A percentile compares a stretch with the other conserved stretches of the same genome.
phyloP scores from a whole-genome alignment of 2,329 filamentous ascomycete genomes.

The Pseudocercospora vitis region DNA sequence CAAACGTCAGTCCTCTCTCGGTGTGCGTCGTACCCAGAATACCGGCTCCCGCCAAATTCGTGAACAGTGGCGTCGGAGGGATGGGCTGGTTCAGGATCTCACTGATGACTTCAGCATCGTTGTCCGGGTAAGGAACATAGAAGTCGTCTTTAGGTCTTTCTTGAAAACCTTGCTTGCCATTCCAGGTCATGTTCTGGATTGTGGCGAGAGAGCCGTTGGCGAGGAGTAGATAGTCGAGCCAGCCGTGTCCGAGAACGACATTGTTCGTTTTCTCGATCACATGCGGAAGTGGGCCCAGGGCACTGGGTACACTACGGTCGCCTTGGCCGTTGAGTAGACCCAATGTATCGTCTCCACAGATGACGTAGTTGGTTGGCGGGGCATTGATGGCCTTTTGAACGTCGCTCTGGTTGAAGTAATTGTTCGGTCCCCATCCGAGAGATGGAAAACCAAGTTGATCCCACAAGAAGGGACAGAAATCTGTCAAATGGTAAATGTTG shows the following conservation, averaged over 20 bases:
- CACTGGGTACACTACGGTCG: conserved; percentile 5
- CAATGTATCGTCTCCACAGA: conserved; percentile 31
- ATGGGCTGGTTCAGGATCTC: conserved; percentile 1
- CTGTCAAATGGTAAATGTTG: conserved; percentile 35
- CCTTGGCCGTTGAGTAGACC: not conserved
- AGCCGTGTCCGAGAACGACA: conserved; percentile 33
- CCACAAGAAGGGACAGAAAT: conserved; percentile 31
- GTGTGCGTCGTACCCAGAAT: conserved; percentile 29
- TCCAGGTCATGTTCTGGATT: conserved; percentile 37
- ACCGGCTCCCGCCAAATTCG: conserved; percentile 28
- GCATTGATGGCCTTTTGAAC: conserved; percentile 39
- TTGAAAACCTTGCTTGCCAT: conserved; percentile 33
- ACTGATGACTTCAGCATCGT: not conserved
- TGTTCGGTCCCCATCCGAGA: conserved; percentile 5
- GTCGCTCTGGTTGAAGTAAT: conserved; percentile 37
- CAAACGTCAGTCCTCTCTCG: conserved; percentile 31
- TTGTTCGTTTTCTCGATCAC: conserved; percentile 37
- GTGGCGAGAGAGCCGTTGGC: conserved; percentile 31
- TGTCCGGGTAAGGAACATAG: conserved; percentile 28
- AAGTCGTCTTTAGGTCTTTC: conserved; percentile 25
- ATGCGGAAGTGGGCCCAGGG: not conserved
- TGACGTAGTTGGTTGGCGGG: conserved; percentile 29
- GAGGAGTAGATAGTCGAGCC: conserved; percentile 30
- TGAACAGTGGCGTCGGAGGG: not conserved
- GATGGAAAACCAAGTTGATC: conserved; percentile 21